Conservation (phyloP, 1,139 yeast species). For the Entelexis sorbosivorans region DNA sequence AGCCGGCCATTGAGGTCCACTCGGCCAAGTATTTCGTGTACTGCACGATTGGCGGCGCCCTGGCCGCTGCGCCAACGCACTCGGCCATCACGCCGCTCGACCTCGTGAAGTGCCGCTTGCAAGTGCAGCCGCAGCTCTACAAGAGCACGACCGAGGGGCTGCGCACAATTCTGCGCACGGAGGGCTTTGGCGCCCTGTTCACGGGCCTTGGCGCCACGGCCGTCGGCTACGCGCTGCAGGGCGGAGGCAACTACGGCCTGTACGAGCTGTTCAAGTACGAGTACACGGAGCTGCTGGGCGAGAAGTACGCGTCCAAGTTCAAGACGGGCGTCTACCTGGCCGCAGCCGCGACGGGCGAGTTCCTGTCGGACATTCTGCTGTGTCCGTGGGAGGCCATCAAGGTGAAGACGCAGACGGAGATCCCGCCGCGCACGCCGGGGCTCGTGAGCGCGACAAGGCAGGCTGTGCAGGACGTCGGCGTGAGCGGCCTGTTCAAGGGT, state of each 20-base stretch:
- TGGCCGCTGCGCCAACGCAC: conserved; percentile 94
- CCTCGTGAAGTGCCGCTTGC: conserved; percentile 82
- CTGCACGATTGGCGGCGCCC: conserved; percentile 76
- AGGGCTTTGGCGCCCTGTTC: conserved; percentile 62
- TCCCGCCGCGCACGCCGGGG: conserved; percentile 63
- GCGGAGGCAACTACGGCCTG: conserved; percentile 92
- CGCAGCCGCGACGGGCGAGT: conserved; percentile 86
- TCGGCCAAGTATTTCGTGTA: conserved; percentile 64
- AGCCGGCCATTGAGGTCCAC: conserved; percentile 39
- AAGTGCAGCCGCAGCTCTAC: conserved; percentile 63
- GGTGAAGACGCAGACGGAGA: conserved; percentile 81
- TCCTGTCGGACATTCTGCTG: conserved; percentile 72
- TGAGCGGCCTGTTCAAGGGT: conserved; percentile 73
- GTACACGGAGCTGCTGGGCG: conserved; percentile 58
- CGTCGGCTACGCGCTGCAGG: conserved; percentile 83
- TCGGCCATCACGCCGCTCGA: conserved; percentile 85
- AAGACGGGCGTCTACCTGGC: conserved; percentile 64
- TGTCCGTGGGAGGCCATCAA: conserved; percentile 92
- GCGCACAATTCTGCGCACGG: conserved; percentile 54
- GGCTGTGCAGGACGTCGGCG: conserved; percentile 54
- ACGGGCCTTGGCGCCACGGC: conserved; percentile 86
- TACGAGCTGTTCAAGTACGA: conserved; percentile 77
- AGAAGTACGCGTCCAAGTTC: conserved; percentile 48
- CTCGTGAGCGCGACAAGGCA: conserved; percentile 61
- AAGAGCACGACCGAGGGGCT: conserved; percentile 67